Conservation (phyloP, 2,329 filamentous ascomycete species). For the Tolypocladium ovalisporum region DNA sequence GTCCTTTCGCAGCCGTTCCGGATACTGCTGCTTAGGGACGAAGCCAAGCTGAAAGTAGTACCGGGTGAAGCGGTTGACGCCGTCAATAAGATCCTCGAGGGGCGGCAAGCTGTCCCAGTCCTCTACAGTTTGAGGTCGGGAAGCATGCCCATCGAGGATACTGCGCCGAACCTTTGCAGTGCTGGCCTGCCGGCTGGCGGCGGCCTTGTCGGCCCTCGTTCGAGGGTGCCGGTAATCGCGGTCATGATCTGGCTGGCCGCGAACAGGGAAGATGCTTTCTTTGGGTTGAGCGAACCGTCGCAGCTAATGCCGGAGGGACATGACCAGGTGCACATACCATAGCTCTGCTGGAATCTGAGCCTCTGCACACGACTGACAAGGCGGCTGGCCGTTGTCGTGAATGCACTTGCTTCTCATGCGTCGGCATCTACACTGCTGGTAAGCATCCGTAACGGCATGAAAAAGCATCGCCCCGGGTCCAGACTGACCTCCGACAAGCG, state of each 20-base stretch:
- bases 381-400: conserved; percentile 35
- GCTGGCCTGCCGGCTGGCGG: conserved; percentile 26
- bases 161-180: conserved; percentile 24
- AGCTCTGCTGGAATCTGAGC: conserved; percentile 35
- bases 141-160: conserved; percentile 16
- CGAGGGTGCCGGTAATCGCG: conserved; percentile 46
- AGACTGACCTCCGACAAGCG: conserved; percentile 39
- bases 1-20: conserved; percentile 33
- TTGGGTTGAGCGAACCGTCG: background rate
- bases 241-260: conserved; percentile 43
- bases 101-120: conserved; percentile 41
- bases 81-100: conserved; percentile 37
- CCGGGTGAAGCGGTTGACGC: conserved; percentile 38
- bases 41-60: conserved; percentile 51
- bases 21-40: conserved; percentile 41
- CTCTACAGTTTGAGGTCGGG: conserved; percentile 16
- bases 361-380: conserved; percentile 40
- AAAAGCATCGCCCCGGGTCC: background rate
- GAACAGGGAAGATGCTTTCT: conserved; percentile 36
- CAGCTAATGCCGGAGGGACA: background rate
- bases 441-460: background rate
- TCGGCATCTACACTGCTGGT: conserved; percentile 31
- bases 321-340: conserved; percentile 29
- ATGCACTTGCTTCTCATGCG: conserved; percentile 46
- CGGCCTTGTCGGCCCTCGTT: conserved; percentile 33